Evolutionary conservation across 2,329 filamentous ascomycete species (phyloP).

Genomic region (Acephala macrosclerotiorum): DNA sequence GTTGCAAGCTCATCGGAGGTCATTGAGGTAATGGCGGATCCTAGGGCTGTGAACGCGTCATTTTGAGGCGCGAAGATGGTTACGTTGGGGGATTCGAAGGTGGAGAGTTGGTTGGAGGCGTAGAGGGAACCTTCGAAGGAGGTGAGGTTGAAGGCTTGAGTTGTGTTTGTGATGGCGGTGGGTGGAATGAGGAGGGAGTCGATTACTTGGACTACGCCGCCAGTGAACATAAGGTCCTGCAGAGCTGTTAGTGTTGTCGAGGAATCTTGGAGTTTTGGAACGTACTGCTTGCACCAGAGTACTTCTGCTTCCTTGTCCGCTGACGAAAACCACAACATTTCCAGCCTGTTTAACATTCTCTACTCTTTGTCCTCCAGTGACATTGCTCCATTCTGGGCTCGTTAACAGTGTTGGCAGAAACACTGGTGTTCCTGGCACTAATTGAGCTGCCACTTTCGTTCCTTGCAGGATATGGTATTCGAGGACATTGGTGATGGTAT

Average conservation of each 20-base stretch:
- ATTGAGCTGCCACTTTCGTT: conserved; percentile 37
- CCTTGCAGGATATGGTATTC: conserved; percentile 47
- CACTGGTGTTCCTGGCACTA: conserved; percentile 46
- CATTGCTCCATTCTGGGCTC: conserved; percentile 53
- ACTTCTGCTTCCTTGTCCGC: conserved; percentile 51
- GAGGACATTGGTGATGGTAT: conserved; percentile 47
- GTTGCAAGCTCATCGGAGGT: conserved; percentile 39
- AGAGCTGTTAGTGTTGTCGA: not conserved
- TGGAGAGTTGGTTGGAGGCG: conserved; percentile 40
- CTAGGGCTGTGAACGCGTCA: conserved; percentile 46
- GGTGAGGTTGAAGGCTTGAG: conserved; percentile 48
- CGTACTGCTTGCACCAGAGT: conserved; percentile 47
- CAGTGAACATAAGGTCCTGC: conserved; percentile 55
- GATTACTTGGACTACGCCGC: conserved; percentile 59
- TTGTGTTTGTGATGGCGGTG: conserved; percentile 46
- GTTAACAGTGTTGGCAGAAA: conserved; percentile 55
- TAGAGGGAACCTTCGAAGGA: conserved; percentile 47
- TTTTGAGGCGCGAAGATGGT: conserved; percentile 53
- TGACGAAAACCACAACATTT: conserved; percentile 50
- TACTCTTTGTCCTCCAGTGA: conserved; percentile 58
- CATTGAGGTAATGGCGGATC: conserved; percentile 43
- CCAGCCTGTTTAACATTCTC: conserved; percentile 51
- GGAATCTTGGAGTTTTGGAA: not conserved
- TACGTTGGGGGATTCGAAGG: conserved; percentile 55
- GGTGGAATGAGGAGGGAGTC: conserved; percentile 61